A percentile compares a stretch with the other conserved stretches of the same genome.
These are phyloP conservation scores for Leucocoprinus sp. DNA, from an alignment of 768 basidiomycete species.

Conservation along the genomic window DNA sequence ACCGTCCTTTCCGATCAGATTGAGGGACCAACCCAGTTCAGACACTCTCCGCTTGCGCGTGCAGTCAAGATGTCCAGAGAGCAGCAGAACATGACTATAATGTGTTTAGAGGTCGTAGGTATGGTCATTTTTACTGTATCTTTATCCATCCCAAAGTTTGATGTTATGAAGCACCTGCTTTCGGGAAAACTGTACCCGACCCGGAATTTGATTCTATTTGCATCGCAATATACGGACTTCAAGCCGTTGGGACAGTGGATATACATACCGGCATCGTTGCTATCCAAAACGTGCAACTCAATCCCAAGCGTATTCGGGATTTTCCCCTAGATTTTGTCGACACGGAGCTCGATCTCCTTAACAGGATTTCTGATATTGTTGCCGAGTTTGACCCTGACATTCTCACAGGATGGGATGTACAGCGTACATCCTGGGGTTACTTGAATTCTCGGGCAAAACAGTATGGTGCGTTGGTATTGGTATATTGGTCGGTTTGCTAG, in stretches of 20 bases:
- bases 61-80: conserved; percentile 32
- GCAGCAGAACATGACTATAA: conserved; percentile 65
- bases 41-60: conserved; percentile 36
- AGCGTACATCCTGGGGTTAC: conserved; percentile 87
- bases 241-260: conserved; percentile 34
- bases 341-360: conserved; percentile 75
- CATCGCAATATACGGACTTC: conserved; percentile 69
- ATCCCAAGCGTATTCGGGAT: conserved; percentile 34
- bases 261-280: conserved; percentile 45
- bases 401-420: conserved; percentile 87
- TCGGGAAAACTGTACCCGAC: conserved; percentile 52
- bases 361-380: conserved; percentile 66
- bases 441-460: conserved; percentile 54
- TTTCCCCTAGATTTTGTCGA: conserved; percentile 44
- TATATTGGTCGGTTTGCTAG: background rate
- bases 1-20: conserved; percentile 29
- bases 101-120: conserved; percentile 87
- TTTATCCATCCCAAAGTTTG: background rate
- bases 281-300: conserved; percentile 32
- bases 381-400: conserved; percentile 84
- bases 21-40: conserved; percentile 70
- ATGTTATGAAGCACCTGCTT: conserved; percentile 45
- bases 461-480: conserved; percentile 38
- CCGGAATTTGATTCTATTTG: conserved; percentile 56
- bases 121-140: conserved; percentile 15